A percentile compares a stretch with the other conserved stretches of the same genome.
phyloP scores from a whole-genome alignment of 192 early-diverging fungal genomes.

The Coemansia erecta region DNA sequence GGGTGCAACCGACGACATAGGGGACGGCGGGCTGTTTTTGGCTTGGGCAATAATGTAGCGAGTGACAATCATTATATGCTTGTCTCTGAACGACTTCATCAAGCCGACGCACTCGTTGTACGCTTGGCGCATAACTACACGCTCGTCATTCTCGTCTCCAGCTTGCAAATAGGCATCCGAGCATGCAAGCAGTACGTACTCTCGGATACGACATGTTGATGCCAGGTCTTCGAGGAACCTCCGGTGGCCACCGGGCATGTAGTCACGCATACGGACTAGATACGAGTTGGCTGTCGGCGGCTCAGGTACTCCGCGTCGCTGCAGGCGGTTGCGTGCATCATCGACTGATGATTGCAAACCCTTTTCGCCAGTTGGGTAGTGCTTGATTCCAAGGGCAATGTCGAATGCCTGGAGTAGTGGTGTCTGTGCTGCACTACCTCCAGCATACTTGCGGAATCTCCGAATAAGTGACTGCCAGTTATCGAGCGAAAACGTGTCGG shows the following conservation, averaged over 20 bases:
- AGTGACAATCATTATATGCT: constrained; percentile 89
- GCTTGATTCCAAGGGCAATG: constrained; percentile 83
- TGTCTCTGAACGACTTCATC: constrained; percentile 85
- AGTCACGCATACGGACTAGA: constrained; percentile 85
- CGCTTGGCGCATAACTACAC: constrained; percentile 54
- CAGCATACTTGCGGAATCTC: constrained; percentile 75
- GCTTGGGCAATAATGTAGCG: constrained; percentile 88
- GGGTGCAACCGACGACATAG: constrained; percentile 34
- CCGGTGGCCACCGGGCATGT: constrained; percentile 87
- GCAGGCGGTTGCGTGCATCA: constrained; percentile 32
- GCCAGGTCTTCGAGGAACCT: constrained; percentile 78
- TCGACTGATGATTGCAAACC: constrained; percentile 30
- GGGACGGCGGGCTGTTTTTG: constrained; percentile 65
- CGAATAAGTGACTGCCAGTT: constrained; percentile 55
- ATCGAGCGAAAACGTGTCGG: constrained; percentile 48
- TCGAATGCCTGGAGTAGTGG: constrained; percentile 91
- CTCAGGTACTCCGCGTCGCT: constrained; percentile 28
- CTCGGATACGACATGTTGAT: constrained; percentile 64
- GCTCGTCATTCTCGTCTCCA: constrained; percentile 18
- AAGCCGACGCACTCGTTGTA: constrained; percentile 82
- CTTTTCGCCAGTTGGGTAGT: constrained; percentile 69
- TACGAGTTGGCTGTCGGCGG: constrained; percentile 63
- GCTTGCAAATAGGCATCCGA: constrained; percentile 30
- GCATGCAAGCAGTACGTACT: constrained; percentile 57
- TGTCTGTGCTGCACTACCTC: constrained; percentile 92